phyloP scores from a whole-genome alignment of 495 filamentous ascomycete genomes.

The Trichoderma asperelloides region DNA sequence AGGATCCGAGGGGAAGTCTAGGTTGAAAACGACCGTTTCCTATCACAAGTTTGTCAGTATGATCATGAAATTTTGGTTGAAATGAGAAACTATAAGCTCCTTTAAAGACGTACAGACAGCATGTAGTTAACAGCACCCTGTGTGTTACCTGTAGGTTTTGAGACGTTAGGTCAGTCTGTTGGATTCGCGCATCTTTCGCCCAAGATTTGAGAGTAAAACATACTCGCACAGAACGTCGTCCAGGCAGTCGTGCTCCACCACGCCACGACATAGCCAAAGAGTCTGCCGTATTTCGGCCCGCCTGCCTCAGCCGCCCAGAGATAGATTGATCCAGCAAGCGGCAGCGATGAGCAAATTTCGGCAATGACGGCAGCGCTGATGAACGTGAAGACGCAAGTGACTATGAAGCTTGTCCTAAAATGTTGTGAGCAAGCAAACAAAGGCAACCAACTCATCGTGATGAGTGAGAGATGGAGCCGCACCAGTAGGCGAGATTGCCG shows the following conservation, averaged over 20 bases:
- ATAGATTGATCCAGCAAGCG: constrained; percentile 55
- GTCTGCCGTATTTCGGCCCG: constrained; percentile 27
- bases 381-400: constrained; percentile 20
- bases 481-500: constrained; percentile 27
- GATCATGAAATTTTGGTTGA: not conserved
- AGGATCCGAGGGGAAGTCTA: not conserved
- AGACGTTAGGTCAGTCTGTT: not conserved
- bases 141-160: not conserved
- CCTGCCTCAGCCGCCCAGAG: constrained; percentile 59
- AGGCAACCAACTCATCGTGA: constrained; percentile 14
- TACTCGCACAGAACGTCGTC: constrained; percentile 5
- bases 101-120: not conserved
- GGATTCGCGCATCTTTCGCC: not conserved
- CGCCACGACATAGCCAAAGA: constrained; percentile 3
- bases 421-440: constrained; percentile 50
- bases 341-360: constrained; percentile 58
- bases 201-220: not conserved
- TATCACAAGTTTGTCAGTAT: not conserved
- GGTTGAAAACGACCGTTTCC: not conserved
- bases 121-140: not conserved
- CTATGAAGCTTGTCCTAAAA: constrained; percentile 26
- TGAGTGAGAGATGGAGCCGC: not conserved
- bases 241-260: constrained; percentile 4
- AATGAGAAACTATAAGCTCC: not conserved
- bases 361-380: constrained; percentile 51